Base-by-base conservation (phyloP, 1,139 yeast species). In the Pneumocystis murina region DNA sequence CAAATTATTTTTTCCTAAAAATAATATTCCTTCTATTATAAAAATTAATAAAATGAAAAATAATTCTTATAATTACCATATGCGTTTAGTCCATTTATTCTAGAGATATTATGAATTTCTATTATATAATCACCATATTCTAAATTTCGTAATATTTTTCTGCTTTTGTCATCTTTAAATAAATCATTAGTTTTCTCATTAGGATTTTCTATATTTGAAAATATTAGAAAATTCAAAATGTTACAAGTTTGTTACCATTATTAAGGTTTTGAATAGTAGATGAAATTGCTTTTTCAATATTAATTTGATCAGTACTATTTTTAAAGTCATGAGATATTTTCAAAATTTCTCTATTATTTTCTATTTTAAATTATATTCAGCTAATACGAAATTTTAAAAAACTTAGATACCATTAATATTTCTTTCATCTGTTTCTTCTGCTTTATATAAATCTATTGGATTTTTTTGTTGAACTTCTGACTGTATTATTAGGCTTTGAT, bases 41-140 rank as follows among this genome's bases (percentile, higher is more conserved):
- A 24, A 48, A 24, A 20, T 48, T 20, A 48, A 48, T 24, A 24
- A 48, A 48, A 16, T 16, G 6, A 24, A 48, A 48, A 48, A 48
- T 24, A 40, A 1, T 10, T 14, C 14, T 48, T 20, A 5, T 10
- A 24, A 12, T 24, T 24, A 48, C 55, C 55, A 48, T 6, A 24
- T 0, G 90, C 83, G 30, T 84, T 87, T 30, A 88, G 75, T 0
- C 95, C 95, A 65, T 84, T 76, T 33, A 88, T 81, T 63, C 84
- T 84, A 66, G 90, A 82, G 1, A 86, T 82, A 72, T 88, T 88
- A 84, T 88, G 84, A n/a, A 88, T 74, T 10, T 82, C 82, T 16
- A 77, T 78, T 36, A 88, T 86, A 63, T 79, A 80, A 71, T 88
- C 96, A n/a, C 87, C 87, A 65, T 82, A 79, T 69, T 76, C 84